Evolutionary conservation across 164 flowering plant species (phyloP), one percentile per base, ranked within the genome.

Genomic region (Cinnamomum chago): DNA sequence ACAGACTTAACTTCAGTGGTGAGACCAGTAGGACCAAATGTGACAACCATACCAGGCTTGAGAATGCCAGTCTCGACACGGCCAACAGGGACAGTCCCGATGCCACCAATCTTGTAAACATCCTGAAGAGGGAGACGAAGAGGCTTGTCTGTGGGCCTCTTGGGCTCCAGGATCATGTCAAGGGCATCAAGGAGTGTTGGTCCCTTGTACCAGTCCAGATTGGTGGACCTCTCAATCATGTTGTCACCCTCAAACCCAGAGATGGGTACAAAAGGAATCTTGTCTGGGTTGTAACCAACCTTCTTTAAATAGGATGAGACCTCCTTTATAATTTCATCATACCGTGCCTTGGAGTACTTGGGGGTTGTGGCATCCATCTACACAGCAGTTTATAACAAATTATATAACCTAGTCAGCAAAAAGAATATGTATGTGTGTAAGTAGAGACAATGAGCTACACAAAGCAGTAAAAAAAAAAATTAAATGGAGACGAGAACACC

Each of bases 191-290:
- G 90, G 58, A 89, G 90, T 28, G 92, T 89, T 23, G 90, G 92
- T 6, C 92, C 92, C 92, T 88, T 88, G 92, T 88, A 88, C 92
- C 92, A 88, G 79, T 88, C 92, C 2, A 88, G 88, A 87, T 88
- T 88, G n/a, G 86, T 82, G n/a, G 94, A 90, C 80, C 94, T 84
- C 81, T 90, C 94, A 77, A 90, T 90, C 94, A 90, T 90, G 87
- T 90, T 90, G 82, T 90, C 93, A 64, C 93, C 93, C 76, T 90
- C 93, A 69, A 90, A 90, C 0, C 93, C 93, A 72, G 93, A 90
- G 77, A 90, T 90, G 81, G 93, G 93, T 6, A 90, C 93, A 20
- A 90, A 90, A 1, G 90, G 85, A 52, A 90, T 88, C 68, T 88
- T 90, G 35, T 90, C 92, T 3, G 94, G 94, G 84, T 90, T 90